Percentiles rank a stretch among this genome's conserved stretches.
Evolutionary conservation across 2,329 filamentous ascomycete genomes (phyloP).

Genomic region (Mycosphaerella arachidis): DNA sequence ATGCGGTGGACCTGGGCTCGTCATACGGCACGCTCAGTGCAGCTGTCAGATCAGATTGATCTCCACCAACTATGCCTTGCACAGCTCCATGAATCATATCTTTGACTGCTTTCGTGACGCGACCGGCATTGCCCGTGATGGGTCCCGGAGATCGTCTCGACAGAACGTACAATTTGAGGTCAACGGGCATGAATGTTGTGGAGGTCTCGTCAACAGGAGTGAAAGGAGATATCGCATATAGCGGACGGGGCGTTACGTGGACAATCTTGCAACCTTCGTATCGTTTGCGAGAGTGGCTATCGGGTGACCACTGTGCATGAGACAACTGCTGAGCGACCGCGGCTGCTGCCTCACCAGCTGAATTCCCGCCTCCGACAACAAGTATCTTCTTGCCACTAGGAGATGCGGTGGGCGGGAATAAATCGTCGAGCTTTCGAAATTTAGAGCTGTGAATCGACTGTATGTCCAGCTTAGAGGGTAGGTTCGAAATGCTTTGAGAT

Average conservation of each 20-base stretch:
- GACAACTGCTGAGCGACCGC: slow-evolving; percentile 69
- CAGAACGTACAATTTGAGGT: slow-evolving; percentile 68
- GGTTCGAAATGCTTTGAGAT: slow-evolving; percentile 43
- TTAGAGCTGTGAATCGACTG: slow-evolving; percentile 65
- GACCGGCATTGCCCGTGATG: slow-evolving; percentile 60
- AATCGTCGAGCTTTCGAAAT: slow-evolving; percentile 52
- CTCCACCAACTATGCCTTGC: slow-evolving; percentile 39
- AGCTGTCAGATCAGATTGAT: slow-evolving; percentile 38
- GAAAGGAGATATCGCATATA: slow-evolving; percentile 64
- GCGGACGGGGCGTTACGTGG: slow-evolving; percentile 64
- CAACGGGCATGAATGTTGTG: slow-evolving; percentile 64
- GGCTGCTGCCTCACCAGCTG: slow-evolving; percentile 71
- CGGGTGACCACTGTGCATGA: slow-evolving; percentile 53
- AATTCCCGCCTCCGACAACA: slow-evolving; percentile 77
- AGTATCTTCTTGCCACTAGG: slow-evolving; percentile 57
- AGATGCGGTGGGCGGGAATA: slow-evolving; percentile 17
- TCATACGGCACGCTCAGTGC: slow-evolving; percentile 20
- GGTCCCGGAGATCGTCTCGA: slow-evolving; percentile 55
- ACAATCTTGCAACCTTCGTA: slow-evolving; percentile 53
- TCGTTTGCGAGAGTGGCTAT: slow-evolving; percentile 14
- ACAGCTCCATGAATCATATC: slow-evolving; percentile 27
- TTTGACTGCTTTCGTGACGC: slow-evolving; percentile 52
- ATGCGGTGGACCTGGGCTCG: slow-evolving; percentile 16
- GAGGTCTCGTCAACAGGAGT: slow-evolving; percentile 34
- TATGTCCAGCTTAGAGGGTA: slow-evolving; percentile 5